phyloP scores from a whole-genome alignment of 2,329 filamentous ascomycete species.

The Gyromitra esculenta region DNA sequence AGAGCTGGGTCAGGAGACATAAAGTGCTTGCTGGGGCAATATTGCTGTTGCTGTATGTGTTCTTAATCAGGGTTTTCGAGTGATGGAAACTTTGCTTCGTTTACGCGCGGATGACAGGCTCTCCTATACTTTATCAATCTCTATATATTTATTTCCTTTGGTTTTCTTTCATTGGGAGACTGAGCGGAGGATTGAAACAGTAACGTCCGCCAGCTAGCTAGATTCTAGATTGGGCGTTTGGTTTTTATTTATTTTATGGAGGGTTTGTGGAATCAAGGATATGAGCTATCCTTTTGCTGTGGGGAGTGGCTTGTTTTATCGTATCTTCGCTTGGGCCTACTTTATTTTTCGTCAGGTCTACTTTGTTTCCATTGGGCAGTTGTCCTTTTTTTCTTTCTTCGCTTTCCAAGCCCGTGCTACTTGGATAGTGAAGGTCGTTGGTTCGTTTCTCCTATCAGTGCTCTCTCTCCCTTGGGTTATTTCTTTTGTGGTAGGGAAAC shows the following conservation, averaged over 20 bases:
- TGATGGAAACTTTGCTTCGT: conserved; percentile 14
- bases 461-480: conserved; percentile 4
- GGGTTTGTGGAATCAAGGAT: not conserved
- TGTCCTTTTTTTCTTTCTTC: not conserved
- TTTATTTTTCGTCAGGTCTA: conserved; percentile 2
- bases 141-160: conserved; percentile 14
- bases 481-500: conserved; percentile 16
- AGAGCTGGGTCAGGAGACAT: conserved; percentile 82
- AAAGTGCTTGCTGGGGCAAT: conserved; percentile 77
- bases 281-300: conserved; percentile 10
- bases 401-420: not conserved
- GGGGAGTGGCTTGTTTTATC: not conserved
- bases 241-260: conserved; percentile 8
- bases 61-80: conserved; percentile 77
- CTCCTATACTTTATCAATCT: conserved; percentile 1
- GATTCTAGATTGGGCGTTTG: conserved; percentile 40
- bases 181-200: conserved; percentile 16
- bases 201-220: conserved; percentile 33
- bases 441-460: not conserved
- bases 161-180: not conserved
- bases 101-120: not conserved
- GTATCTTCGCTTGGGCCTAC: not conserved
- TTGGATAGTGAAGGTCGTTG: not conserved
- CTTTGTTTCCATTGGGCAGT: not conserved
- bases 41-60: conserved; percentile 80